Evolutionary conservation across 257 asterid genomes (phyloP).

Genomic region (Schizonepeta tenuifolia): DNA sequence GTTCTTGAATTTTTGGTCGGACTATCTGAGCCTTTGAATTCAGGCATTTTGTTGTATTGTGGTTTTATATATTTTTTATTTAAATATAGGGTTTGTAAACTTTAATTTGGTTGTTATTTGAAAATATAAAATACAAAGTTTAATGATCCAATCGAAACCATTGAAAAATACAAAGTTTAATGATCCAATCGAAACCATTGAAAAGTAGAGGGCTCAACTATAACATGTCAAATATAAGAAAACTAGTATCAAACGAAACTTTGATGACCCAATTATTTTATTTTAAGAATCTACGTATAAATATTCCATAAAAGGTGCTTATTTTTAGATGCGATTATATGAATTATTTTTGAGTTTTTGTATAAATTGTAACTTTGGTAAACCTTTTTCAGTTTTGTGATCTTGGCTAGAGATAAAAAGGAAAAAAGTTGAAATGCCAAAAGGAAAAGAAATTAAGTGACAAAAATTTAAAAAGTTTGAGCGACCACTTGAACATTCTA

Average conservation of each 20-base stretch:
- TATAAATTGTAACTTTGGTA: background rate
- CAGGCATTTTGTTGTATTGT: background rate
- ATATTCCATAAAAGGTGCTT: background rate
- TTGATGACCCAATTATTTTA: background rate
- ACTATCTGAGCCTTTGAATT: background rate
- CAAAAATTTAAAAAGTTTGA: no score
- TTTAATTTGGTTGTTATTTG: no score
- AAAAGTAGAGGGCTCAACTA: no score
- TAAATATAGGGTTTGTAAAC: no score
- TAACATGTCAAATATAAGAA: no score
- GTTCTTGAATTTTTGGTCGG: background rate
- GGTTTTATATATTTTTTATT: background rate
- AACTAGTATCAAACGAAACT: background rate
- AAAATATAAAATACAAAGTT: background rate
- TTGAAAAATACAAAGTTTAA: background rate
- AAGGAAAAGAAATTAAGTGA: background rate
- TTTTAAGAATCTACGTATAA: background rate
- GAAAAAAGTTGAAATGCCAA: background rate
- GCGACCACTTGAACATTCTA: background rate
- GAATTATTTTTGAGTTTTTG: background rate
- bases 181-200: background rate
- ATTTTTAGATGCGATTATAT: background rate
- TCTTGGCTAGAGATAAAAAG: background rate
- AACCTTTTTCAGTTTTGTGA: background rate
- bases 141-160: background rate